Base-by-base conservation (phyloP, 2,329 filamentous ascomycete genomes). In the Hymenoscyphus albidus region DNA sequence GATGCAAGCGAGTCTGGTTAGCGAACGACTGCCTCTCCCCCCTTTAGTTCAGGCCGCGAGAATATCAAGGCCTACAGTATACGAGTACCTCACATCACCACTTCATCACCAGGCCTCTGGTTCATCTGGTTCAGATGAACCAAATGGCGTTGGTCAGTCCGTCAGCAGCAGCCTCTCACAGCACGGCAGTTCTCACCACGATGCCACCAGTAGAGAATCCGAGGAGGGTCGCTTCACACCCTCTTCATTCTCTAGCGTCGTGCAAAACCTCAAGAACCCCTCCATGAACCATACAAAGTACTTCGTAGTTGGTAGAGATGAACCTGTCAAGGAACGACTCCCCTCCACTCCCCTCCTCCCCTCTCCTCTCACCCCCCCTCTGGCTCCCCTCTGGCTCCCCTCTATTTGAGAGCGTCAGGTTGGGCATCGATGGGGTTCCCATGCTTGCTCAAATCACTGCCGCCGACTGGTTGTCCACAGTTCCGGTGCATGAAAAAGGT, bases 401-500 rank as follows among this genome's bases (percentile, higher is more conserved):
- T 40, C 27, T 54, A 44, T 13, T 27, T 16, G 54, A 35, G 12
- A 40, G 14, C 44, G n/a, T 65, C 51, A 64, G 58, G 70, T 70
- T 70, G 69, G 70, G 70, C 68, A 70, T 63, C 70, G 62, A 68
- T 48, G 51, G 16, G 22, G 27, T 31, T 51, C 51, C 48, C 27
- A 59, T 62, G 61, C 67, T 60, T 65, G 64, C 59, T 59, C n/a
- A 22, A 54, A 62, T 44, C 56, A 42, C 58, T 44, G 60, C 54
- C 57, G 59, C 70, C 70, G 70, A 72, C 71, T 71, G 71, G 70
- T 56, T 65, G 61, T 56, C 62, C 56, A 55, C 54, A 51, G 62
- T 58, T 39, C 61, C 44, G 59, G 66, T 70, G 70, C 70, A 72
- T 70, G 64, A 65, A 61, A 69, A 65, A 64, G 66, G 67, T 65